Percentiles rank a stretch among this genome's conserved stretches.
These are phyloP conservation scores for Euphorbia corollata DNA, from an alignment of 441 rosid species.

Conservation along the genomic window DNA sequence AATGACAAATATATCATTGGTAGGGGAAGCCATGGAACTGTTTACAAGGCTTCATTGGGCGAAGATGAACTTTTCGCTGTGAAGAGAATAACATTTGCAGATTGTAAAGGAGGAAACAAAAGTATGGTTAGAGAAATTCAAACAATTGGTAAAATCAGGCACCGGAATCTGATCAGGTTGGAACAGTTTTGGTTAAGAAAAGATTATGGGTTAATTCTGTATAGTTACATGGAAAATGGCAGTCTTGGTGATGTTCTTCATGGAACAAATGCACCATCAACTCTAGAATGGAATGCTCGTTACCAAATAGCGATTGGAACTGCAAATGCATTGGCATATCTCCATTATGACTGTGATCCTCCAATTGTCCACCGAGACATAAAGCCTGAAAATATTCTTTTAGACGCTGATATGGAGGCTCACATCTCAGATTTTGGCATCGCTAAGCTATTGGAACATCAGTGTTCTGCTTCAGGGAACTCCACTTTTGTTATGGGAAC, in stretches of 20 bases:
- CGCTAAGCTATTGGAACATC: conserved; percentile 49
- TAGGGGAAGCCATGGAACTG: conserved; percentile 69
- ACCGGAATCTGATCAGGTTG: conserved; percentile 58
- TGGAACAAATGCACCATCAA: conserved; percentile 23
- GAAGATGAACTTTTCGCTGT: conserved; percentile 44
- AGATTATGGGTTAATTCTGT: conserved; percentile 61
- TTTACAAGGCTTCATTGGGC: conserved; percentile 49
- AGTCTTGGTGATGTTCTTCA: conserved; percentile 67
- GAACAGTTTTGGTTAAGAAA: conserved; percentile 74
- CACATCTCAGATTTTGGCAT: conserved; percentile 78
- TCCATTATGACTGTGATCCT: conserved; percentile 74
- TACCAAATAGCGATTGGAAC: conserved; percentile 53
- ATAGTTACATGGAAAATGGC: conserved; percentile 63
- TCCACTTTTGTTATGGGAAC: conserved; percentile 50
- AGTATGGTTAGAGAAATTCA: conserved; percentile 63
- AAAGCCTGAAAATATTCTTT: conserved; percentile 68
- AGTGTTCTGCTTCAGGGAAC: conserved; percentile 32
- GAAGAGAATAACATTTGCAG: conserved; percentile 49
- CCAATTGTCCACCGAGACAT: conserved; percentile 66
- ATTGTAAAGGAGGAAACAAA: conserved; percentile 35
- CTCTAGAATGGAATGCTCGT: conserved; percentile 55
- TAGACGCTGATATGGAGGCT: conserved; percentile 74
- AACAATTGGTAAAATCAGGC: conserved; percentile 56
- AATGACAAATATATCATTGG: conserved; percentile 54
- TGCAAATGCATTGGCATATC: conserved; percentile 73